These are phyloP conservation scores for Pseudisothecium myosuroides DNA, from an alignment of 225 moss, liverwort and hornwort genomes.

Conservation along the genomic window DNA sequence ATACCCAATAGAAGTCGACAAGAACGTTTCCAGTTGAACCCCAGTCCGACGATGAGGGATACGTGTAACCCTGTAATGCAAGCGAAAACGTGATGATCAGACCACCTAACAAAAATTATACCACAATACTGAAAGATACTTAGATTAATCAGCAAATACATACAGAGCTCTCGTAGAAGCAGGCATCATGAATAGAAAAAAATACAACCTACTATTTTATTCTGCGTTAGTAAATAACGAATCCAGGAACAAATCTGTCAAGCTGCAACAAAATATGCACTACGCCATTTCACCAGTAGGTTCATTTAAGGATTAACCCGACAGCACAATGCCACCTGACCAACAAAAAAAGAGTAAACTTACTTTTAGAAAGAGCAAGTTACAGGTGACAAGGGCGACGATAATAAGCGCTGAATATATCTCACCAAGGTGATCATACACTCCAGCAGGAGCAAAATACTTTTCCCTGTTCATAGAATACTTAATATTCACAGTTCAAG, in stretches of 20 bases:
- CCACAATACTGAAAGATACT: not conserved
- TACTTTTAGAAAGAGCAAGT: conserved; percentile 70
- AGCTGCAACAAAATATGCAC: not conserved
- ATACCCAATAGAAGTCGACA: conserved; percentile 90
- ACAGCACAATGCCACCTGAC: not conserved
- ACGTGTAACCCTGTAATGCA: conserved; percentile 55
- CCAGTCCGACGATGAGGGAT: conserved; percentile 75
- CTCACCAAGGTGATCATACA: conserved; percentile 87
- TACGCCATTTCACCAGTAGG: not conserved
- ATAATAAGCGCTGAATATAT: conserved; percentile 72
- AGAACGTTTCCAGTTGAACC: conserved; percentile 76
- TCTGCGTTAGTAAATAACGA: not conserved
- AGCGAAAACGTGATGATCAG: not conserved
- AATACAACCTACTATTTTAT: not conserved
- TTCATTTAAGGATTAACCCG: not conserved
- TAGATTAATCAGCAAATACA: not conserved
- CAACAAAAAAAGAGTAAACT: not conserved
- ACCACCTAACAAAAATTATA: not conserved
- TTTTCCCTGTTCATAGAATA: conserved; percentile 37
- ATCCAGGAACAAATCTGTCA: not conserved
- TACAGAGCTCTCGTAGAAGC: not conserved
- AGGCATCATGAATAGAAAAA: not conserved
- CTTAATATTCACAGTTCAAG: not conserved
- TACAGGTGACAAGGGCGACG: conserved; percentile 41
- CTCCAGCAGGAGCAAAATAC: conserved; percentile 49